Percentiles rank a stretch among this genome's conserved stretches.
These are phyloP conservation scores for Exophiala sp. DNA, from an alignment of 2,329 filamentous ascomycete genomes.

Conservation along the genomic window DNA sequence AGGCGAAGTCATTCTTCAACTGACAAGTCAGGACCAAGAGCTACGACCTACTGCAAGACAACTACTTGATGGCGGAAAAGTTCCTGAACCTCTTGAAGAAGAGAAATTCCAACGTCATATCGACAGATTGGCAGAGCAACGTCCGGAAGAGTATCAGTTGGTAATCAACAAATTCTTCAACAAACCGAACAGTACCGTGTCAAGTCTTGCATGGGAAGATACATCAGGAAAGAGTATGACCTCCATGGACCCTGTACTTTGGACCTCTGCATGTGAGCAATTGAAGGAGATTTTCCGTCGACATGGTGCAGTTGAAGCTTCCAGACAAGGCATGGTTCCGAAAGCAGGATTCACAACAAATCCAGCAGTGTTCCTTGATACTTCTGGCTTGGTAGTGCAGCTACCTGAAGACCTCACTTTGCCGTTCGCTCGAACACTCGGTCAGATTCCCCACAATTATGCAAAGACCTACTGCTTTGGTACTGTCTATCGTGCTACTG, in stretches of 20 bases:
- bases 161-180: conserved; percentile 18
- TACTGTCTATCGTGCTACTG: conserved; percentile 69
- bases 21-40: conserved; percentile 78
- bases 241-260: conserved; percentile 61
- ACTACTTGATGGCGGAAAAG: conserved; percentile 76
- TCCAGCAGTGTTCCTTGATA: conserved; percentile 75
- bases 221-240: conserved; percentile 21
- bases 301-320: conserved; percentile 82
- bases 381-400: conserved; percentile 75
- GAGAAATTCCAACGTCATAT: conserved; percentile 83
- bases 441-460: conserved; percentile 61
- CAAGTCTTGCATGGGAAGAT: conserved; percentile 26
- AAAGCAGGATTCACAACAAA: conserved; percentile 71
- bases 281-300: conserved; percentile 76
- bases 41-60: conserved; percentile 79
- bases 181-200: conserved; percentile 19
- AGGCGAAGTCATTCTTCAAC: conserved; percentile 70
- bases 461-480: conserved; percentile 82
- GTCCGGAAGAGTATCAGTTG: conserved; percentile 63
- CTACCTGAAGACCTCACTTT: conserved; percentile 92
- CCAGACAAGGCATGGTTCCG: conserved; percentile 74
- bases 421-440: conserved; percentile 79
- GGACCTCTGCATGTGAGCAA: conserved; percentile 69
- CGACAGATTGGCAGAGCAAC: conserved; percentile 74
- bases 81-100: conserved; percentile 89